Evolutionary conservation across 768 basidiomycete species (phyloP).

Genomic region (Terana coerulea): DNA sequence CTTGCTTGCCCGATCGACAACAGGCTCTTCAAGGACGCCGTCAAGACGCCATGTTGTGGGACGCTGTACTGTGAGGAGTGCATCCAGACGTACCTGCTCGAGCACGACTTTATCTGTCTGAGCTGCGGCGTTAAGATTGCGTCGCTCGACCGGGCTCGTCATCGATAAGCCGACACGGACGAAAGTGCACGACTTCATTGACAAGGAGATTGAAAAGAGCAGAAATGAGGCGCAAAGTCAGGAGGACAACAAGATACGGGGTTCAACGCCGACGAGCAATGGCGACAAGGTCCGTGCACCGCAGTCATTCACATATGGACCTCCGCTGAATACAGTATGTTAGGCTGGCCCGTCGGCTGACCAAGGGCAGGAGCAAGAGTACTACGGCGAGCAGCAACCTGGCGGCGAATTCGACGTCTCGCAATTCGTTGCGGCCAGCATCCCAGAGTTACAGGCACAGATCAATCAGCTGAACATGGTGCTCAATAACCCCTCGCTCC

Average conservation of each 20-base stretch:
- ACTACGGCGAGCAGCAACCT: conserved; percentile 72
- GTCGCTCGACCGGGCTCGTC: conserved; percentile 82
- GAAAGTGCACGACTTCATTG: conserved; percentile 79
- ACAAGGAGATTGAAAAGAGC: conserved; percentile 75
- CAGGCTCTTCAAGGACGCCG: conserved; percentile 90
- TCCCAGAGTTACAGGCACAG: conserved; percentile 83
- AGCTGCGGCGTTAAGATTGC: conserved; percentile 85
- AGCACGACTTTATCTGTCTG: conserved; percentile 93
- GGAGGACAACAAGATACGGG: conserved; percentile 11
- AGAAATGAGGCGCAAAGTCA: conserved; percentile 57
- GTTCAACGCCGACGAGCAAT: background rate
- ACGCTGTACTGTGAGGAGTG: conserved; percentile 95
- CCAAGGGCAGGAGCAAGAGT: conserved; percentile 44
- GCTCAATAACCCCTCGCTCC: conserved; percentile 75
- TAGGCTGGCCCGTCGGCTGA: background rate
- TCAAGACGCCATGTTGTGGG: conserved; percentile 93
- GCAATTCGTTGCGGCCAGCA: conserved; percentile 67
- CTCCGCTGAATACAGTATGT: background rate
- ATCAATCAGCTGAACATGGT: conserved; percentile 75
- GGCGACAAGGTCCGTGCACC: conserved; percentile 11
- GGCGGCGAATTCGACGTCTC: conserved; percentile 61
- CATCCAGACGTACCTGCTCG: conserved; percentile 89
- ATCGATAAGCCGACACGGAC: conserved; percentile 77
- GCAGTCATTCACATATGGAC: background rate
- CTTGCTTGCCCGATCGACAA: conserved; percentile 90